Evolutionary conservation across 2,329 filamentous ascomycete species (phyloP).

Genomic region (Ophiostoma ulmi): DNA sequence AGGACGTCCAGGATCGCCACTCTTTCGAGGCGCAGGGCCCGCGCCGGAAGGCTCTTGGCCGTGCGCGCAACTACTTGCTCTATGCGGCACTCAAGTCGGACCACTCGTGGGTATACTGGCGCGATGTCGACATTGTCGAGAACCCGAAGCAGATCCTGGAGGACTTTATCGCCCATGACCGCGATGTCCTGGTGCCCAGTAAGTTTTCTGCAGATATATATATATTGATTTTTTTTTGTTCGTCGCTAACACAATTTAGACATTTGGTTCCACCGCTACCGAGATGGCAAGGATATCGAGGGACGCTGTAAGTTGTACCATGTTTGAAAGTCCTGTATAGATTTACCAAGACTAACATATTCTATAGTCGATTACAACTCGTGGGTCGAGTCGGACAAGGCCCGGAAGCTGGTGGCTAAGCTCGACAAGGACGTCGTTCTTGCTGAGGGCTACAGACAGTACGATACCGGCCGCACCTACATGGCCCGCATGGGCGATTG

Average conservation of each 20-base stretch:
- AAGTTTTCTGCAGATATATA: conserved; percentile 38
- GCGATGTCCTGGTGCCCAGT: conserved; percentile 93
- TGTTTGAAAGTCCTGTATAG: neutral
- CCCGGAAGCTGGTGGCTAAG: conserved; percentile 63
- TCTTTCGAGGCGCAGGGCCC: conserved; percentile 83
- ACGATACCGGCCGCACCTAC: conserved; percentile 81
- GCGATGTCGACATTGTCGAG: conserved; percentile 93
- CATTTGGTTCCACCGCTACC: conserved; percentile 93
- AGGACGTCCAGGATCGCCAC: conserved; percentile 78
- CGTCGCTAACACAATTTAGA: conserved; percentile 48
- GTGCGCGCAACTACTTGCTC: conserved; percentile 86
- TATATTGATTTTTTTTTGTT: neutral
- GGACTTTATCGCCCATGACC: conserved; percentile 91
- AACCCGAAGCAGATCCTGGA: conserved; percentile 83
- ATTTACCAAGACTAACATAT: conserved; percentile 27
- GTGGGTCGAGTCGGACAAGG: conserved; percentile 91
- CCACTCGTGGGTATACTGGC: conserved; percentile 98
- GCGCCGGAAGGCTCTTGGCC: conserved; percentile 82
- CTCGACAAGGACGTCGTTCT: conserved; percentile 77
- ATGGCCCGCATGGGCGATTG: conserved; percentile 91
- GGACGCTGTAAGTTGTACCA: conserved; percentile 67
- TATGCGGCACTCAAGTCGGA: conserved; percentile 80
- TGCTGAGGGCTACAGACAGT: conserved; percentile 93
- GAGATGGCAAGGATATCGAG: conserved; percentile 78
- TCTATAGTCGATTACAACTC: conserved; percentile 90